Evolutionary conservation across 2,329 filamentous ascomycete species (phyloP), one percentile per base, ranked within the genome.

Genomic region (Cercospora sp.): DNA sequence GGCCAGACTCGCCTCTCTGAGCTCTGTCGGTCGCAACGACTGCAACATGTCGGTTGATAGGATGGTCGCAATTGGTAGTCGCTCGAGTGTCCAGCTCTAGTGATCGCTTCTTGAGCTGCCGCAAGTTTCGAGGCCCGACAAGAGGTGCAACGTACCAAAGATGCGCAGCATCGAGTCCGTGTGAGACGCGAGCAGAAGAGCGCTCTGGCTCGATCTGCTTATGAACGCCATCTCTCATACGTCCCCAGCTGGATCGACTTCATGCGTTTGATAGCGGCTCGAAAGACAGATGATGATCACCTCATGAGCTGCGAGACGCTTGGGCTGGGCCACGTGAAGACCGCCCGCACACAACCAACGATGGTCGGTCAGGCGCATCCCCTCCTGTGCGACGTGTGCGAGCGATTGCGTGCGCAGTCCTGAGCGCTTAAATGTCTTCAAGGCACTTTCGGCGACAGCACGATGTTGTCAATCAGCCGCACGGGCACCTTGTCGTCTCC

Each of bases 391-490:
- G 16, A 16, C 13, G n/a, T n/a, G 6, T 42, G 36, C 36, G 16
- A 39, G 16, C 16, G 36, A 42, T 16, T 42, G 36, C 36, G 3
- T 42, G 16, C 16, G 36, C 36, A 42, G 16, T 42, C 16, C 16
- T 42, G 13, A 42, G 36, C 36, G 6, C 16, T 42, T 42, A 16
- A 42, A n/a, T n/a, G 26, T 53, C 26, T 20, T 61, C 59, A 61
- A 61, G 26, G 45, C 23, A n/a, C 28, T 16, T 28, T 33, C 16
- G 45, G 26, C 8, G 13, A 26, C 12, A 63, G n/a, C 4, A 58
- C 48, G 16, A 98, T 89, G 76, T 99, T 99, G 77, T 99, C 95
- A 78, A 99, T 97, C 79, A 99, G 82, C 69, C 95, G 86, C 59
- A 99, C 95, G 0, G 89, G 79, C 16, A 92, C 91, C 1, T 90